Evolutionary conservation across 1,284 basidiomycete genomes (phyloP), one percentile per base, ranked within the genome.

Genomic region (Leccinum pseudoinsigne): DNA sequence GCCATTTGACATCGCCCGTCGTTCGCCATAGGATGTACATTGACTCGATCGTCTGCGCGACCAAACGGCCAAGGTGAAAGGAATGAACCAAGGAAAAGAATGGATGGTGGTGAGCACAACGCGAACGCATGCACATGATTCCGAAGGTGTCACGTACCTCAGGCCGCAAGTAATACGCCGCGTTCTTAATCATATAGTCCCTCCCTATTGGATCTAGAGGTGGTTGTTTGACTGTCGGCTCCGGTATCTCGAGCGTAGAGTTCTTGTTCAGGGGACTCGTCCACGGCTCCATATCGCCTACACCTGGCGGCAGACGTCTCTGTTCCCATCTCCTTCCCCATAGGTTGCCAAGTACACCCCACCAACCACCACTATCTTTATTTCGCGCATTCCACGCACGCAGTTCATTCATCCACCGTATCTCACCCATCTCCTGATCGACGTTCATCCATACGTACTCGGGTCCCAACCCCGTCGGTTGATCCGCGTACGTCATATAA

Each of bases 21-120:
- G 84, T 86, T 51, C 85, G 81, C 86, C 88, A 93, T 64, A 92
- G 74, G 34, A 89, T 74, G 69, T 88, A 90, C 61, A 90, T 79
- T 56, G 82, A 86, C 68, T 92, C 89, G 21, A 90, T 74, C 2
- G 89, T 84, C 88, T 92, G 58, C 11, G 31, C 11, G 8, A 61
- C 45, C 10, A 47, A 47, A 47, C 45, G 10, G 6, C 18, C 45
- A 47, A 21, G 45, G 45, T 21, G 10, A 47, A 18, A 47, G 45
- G 18, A 47, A 47, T 11, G 18, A 47, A 18, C 45, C 18, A 47
- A 47, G 11, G 45, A 45, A 45, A 45, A 18, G n/a, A 18, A 45
- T 10, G 38, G 16, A 12, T 60, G 26, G 36, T 8, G 16, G 9
- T 38, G 45, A 55, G 14, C 7, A 8, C n/a, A 34, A 34, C n/a